phyloP scores from a whole-genome alignment of 441 rosid species.

The Mallotus repandus region DNA sequence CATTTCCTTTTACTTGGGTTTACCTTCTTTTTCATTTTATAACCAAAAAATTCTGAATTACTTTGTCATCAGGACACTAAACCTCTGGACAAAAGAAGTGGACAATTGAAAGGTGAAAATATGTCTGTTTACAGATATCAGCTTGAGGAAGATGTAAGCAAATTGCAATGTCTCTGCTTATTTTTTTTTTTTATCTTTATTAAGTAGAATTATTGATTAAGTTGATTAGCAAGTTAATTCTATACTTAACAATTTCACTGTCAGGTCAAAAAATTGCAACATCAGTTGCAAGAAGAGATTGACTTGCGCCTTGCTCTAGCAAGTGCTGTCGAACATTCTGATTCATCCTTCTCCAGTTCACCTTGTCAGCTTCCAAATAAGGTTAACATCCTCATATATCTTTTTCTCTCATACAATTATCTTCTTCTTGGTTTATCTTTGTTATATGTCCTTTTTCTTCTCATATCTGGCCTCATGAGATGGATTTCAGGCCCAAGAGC shows the following conservation, averaged over 20 bases:
- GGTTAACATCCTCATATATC: conserved; percentile 36
- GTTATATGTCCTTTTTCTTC: conserved; percentile 20
- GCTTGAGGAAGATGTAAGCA: conserved; percentile 86
- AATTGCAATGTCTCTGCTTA: conserved; percentile 10
- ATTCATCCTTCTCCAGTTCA: conserved; percentile 47
- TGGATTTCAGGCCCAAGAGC: conserved; percentile 66
- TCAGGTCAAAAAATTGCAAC: conserved; percentile 72
- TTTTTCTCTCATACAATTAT: neutral
- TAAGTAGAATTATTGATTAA: neutral
- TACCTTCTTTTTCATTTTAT: neutral
- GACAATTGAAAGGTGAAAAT: conserved; percentile 42
- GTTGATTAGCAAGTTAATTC: neutral
- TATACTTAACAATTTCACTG: neutral
- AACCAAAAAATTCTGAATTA: conserved; percentile 5
- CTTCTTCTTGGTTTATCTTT: conserved; percentile 3
- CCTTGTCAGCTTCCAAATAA: conserved; percentile 66
- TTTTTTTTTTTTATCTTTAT: conserved; percentile 5
- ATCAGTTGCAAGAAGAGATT: conserved; percentile 74
- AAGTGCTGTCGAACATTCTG: conserved; percentile 63
- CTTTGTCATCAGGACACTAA: conserved; percentile 41
- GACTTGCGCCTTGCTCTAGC: conserved; percentile 62
- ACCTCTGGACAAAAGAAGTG: conserved; percentile 36
- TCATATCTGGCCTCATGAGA: conserved; percentile 18
- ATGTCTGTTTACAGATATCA: conserved; percentile 50
- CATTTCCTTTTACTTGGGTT: neutral